Evolutionary conservation across 2,329 filamentous ascomycete species (phyloP).

Genomic region (Curvularia sp.): DNA sequence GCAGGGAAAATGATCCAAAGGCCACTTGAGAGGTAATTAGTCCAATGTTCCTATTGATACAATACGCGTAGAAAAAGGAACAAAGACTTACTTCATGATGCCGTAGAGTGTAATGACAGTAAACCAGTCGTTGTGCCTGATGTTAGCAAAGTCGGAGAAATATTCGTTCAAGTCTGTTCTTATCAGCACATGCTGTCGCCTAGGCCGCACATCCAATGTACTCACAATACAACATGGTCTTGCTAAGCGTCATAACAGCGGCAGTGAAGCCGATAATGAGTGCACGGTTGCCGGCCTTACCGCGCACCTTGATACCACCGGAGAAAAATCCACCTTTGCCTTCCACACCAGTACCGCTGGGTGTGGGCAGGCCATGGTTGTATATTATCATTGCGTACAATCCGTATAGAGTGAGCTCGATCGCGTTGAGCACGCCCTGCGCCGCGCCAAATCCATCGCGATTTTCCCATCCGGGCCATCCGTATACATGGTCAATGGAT

Average conservation of each 20-base stretch:
- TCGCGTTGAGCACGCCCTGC: slow-evolving; percentile 71
- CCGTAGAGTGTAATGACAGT: slow-evolving; percentile 67
- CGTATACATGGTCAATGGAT: slow-evolving; percentile 80
- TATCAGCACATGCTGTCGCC: slow-evolving; percentile 12
- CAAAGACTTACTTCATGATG: slow-evolving; percentile 67
- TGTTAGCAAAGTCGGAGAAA: slow-evolving; percentile 65
- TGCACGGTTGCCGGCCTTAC: slow-evolving; percentile 61
- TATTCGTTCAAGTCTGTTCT: slow-evolving; percentile 65
- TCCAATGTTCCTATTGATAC: not conserved
- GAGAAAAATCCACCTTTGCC: slow-evolving; percentile 54
- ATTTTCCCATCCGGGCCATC: slow-evolving; percentile 71
- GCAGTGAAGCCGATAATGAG: slow-evolving; percentile 65
- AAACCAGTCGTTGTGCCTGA: slow-evolving; percentile 65
- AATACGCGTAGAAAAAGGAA: not conserved
- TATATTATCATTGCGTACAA: slow-evolving; percentile 66
- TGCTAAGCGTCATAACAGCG: slow-evolving; percentile 69
- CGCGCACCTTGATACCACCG: slow-evolving; percentile 60
- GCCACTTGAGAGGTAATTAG: slow-evolving; percentile 54
- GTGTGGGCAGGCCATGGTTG: slow-evolving; percentile 44
- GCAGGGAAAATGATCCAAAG: slow-evolving; percentile 69
- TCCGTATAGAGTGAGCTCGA: slow-evolving; percentile 72
- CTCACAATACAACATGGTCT: slow-evolving; percentile 72
- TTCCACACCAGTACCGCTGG: slow-evolving; percentile 51
- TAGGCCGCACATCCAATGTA: slow-evolving; percentile 20
- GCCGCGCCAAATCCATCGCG: slow-evolving; percentile 78